Evolutionary conservation across 2,329 filamentous ascomycete species (phyloP), one percentile per base, ranked within the genome.

Genomic region (Leptographium procerum): DNA sequence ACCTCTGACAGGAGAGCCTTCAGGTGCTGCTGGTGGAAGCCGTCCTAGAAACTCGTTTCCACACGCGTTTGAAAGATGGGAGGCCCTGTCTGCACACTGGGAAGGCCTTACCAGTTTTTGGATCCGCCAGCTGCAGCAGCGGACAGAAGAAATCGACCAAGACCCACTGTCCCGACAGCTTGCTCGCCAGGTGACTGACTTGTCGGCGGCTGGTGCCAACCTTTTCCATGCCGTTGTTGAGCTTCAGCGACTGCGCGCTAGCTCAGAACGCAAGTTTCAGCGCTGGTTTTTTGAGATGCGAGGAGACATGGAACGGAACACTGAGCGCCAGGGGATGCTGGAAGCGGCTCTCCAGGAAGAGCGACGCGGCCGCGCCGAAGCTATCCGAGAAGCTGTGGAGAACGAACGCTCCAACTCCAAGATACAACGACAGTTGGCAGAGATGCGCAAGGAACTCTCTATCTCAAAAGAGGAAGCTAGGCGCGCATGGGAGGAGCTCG

Each of bases 201-300:
- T 99, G n/a, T 96, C 94, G 29, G 94, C 94, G 9, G 94, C 94
- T 1, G 94, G 94, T 14, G 94, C 94, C 6, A 99, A 99, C 65
- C 78, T 99, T 0, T 99, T 99, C 71, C 94, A 99, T 70, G 94
- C 94, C 11, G 91, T 99, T 0, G 94, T 99, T 4, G 94, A 99
- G 71, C 77, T 99, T 52, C 94, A 99, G 70, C 86, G 94, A 33
- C 78, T 99, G 29, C 87, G 94, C 50, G 94, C 94, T 43, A 96
- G 91, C 58, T 97, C 92, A 0, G 94, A 99, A 72, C 85, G 94
- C 63, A 97, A 97, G 70, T 99, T 99, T 66, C 94, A 99, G 72
- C 83, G 94, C 55, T 99, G 94, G 94, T 97, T 97, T 73, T 96
- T 95, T 65, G 94, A 99, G 70, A 96, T 91, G 9, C 82, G 91